Evolutionary conservation across 2,329 filamentous ascomycete species (phyloP).

Genomic region (Pseudogymnoascus sp.): DNA sequence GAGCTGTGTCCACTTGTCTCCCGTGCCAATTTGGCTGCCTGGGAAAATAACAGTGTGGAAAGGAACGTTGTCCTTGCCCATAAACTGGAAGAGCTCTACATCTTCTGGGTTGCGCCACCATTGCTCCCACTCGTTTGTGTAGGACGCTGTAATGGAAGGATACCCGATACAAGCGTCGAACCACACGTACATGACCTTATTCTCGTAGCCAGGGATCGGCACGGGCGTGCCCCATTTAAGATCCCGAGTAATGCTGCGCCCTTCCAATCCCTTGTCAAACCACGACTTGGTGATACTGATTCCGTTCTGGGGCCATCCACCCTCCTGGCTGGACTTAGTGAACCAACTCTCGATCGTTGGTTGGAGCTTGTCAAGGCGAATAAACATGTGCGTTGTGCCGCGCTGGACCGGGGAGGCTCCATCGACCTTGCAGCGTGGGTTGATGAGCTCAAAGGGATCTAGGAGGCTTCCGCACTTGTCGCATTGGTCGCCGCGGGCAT

Average conservation of each 20-base stretch:
- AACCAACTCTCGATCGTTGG: slow-evolving; percentile 72
- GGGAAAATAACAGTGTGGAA: slow-evolving; percentile 94
- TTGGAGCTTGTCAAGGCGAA: slow-evolving; percentile 80
- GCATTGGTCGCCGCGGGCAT: slow-evolving; percentile 67
- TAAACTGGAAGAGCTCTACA: slow-evolving; percentile 87
- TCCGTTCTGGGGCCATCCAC: slow-evolving; percentile 69
- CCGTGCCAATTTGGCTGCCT: slow-evolving; percentile 74
- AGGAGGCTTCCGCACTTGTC: slow-evolving; percentile 62
- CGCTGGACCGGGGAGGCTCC: slow-evolving; percentile 70
- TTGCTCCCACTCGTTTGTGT: slow-evolving; percentile 82
- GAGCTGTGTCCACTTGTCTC: slow-evolving; percentile 81
- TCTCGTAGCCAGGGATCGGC: slow-evolving; percentile 53
- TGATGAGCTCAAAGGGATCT: slow-evolving; percentile 60
- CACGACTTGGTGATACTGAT: slow-evolving; percentile 71
- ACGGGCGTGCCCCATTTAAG: slow-evolving; percentile 71
- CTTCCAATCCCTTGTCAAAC: slow-evolving; percentile 76
- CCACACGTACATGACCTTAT: slow-evolving; percentile 79
- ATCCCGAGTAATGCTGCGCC: slow-evolving; percentile 85
- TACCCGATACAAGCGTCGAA: slow-evolving; percentile 93
- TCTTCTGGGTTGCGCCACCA: slow-evolving; percentile 92
- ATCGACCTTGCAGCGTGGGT: slow-evolving; percentile 87
- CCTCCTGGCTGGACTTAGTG: slow-evolving; percentile 62
- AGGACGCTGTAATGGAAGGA: slow-evolving; percentile 87
- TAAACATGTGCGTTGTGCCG: slow-evolving; percentile 83
- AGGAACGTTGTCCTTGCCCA: slow-evolving; percentile 79